Conservation (phyloP, 192 early-diverging fungal species). For the Podila horticola region DNA sequence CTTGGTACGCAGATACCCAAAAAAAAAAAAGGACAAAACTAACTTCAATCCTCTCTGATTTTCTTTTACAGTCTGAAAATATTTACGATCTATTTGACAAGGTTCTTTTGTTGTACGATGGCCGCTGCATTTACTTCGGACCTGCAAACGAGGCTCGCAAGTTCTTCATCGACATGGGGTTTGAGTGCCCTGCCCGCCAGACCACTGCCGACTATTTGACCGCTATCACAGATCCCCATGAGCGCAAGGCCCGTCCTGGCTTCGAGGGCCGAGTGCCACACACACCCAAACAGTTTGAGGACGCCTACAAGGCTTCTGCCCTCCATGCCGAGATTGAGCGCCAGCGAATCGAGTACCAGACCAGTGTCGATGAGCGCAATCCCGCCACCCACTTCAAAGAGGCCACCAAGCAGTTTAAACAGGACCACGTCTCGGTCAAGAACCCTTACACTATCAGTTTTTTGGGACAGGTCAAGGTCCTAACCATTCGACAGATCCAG, state of each 20-base stretch:
- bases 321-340: slow-evolving; percentile 52
- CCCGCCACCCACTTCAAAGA: slow-evolving; percentile 54
- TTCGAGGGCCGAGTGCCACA: slow-evolving; percentile 67
- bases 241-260: slow-evolving; percentile 63
- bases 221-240: slow-evolving; percentile 70
- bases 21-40: not conserved
- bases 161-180: slow-evolving; percentile 73
- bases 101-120: slow-evolving; percentile 72
- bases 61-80: slow-evolving; percentile 64
- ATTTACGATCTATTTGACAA: slow-evolving; percentile 82
- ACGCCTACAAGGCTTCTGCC: slow-evolving; percentile 56
- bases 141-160: slow-evolving; percentile 64
- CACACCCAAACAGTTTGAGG: slow-evolving; percentile 74
- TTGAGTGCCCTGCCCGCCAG: slow-evolving; percentile 70
- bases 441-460: slow-evolving; percentile 76
- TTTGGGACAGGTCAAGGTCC: slow-evolving; percentile 66
- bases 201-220: slow-evolving; percentile 81
- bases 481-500: slow-evolving; percentile 71
- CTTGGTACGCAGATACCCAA: not conserved
- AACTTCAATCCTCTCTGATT: not conserved
- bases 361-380: slow-evolving; percentile 35
- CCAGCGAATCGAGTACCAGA: slow-evolving; percentile 57
- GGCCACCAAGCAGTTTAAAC: slow-evolving; percentile 67
- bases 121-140: slow-evolving; percentile 76
- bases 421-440: slow-evolving; percentile 58